Percentiles rank a stretch among this genome's conserved stretches.
These are phyloP conservation scores for Tuber melanosporum DNA, from an alignment of 495 filamentous ascomycete species.

Conservation along the genomic window DNA sequence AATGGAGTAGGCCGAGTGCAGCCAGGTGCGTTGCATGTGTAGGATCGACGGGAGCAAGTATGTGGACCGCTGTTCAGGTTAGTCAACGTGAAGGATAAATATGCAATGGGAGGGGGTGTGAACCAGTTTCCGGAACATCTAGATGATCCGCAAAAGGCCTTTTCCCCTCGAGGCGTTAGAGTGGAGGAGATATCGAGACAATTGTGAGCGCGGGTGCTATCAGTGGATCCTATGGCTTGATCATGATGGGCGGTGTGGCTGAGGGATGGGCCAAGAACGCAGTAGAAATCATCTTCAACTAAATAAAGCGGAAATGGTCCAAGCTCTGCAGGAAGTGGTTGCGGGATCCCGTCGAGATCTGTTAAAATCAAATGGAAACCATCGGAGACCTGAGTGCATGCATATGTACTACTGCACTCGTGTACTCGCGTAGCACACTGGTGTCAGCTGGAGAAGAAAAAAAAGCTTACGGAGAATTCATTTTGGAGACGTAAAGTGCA, in stretches of 20 bases:
- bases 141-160: not conserved
- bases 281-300: not conserved
- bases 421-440: too few species aligned
- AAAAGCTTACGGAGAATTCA: not conserved
- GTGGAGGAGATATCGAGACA: not conserved
- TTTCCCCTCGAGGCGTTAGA: not conserved
- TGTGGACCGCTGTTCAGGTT: not conserved
- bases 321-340: not conserved
- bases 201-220: not conserved
- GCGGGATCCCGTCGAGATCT: not conserved
- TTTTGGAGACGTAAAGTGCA: not conserved
- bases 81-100: not conserved
- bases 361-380: too few species aligned
- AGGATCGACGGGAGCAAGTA: not conserved
- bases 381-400: too few species aligned
- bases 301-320: not conserved
- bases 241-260: not conserved
- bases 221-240: rapidly evolving
- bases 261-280: not conserved
- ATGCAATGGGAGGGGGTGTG: not conserved
- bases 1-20: not conserved
- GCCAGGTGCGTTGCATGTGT: not conserved
- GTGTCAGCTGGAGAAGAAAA: not conserved
- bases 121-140: not conserved
- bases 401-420: too few species aligned